Evolutionary conservation across 208 protist genomes (phyloP).

Genomic region (Herpetomonas tarakana): DNA sequence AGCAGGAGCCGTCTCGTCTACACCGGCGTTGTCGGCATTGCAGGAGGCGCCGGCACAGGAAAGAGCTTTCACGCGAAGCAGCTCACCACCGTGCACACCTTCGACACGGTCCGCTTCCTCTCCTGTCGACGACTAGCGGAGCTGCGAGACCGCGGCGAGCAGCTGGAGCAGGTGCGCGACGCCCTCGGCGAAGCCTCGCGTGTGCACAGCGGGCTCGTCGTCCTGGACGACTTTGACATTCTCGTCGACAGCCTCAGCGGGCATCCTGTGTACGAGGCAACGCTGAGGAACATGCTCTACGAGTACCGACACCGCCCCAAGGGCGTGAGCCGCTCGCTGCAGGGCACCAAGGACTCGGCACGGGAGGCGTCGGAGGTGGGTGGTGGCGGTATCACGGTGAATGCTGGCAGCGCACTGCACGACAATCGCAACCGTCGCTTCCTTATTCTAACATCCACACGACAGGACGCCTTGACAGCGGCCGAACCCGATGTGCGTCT

Average conservation of each 20-base stretch:
- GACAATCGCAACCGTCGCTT: slow-evolving; percentile 20
- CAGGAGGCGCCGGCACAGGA: slow-evolving; percentile 54
- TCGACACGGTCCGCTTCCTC: slow-evolving; percentile 29
- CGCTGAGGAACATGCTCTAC: slow-evolving; percentile 26
- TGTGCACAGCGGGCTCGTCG: slow-evolving; percentile 85
- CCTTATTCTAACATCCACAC: slow-evolving; percentile 24
- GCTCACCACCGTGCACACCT: slow-evolving; percentile 14
- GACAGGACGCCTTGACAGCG: slow-evolving; percentile 8
- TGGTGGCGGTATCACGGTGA: slow-evolving; percentile 2
- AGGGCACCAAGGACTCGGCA: slow-evolving; percentile 4
- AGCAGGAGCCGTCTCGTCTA: slow-evolving; percentile 31
- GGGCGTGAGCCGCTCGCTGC: slow-evolving; percentile 24
- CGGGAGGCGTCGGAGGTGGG: not conserved
- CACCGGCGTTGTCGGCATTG: slow-evolving; percentile 42
- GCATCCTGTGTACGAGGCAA: slow-evolving; percentile 6
- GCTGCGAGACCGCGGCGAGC: slow-evolving; percentile 27
- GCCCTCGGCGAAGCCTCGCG: slow-evolving; percentile 96
- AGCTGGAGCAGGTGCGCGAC: slow-evolving; percentile 57
- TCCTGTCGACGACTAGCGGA: slow-evolving; percentile 36
- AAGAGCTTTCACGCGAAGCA: slow-evolving; percentile 53
- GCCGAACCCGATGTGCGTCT: slow-evolving; percentile 20
- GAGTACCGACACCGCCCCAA: slow-evolving; percentile 25
- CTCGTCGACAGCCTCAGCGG: slow-evolving; percentile 24
- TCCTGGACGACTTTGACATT: slow-evolving; percentile 97
- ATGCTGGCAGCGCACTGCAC: slow-evolving; percentile 12